Base-by-base conservation (phyloP, 2,329 filamentous ascomycete genomes). In the Colletotrichum sp. region DNA sequence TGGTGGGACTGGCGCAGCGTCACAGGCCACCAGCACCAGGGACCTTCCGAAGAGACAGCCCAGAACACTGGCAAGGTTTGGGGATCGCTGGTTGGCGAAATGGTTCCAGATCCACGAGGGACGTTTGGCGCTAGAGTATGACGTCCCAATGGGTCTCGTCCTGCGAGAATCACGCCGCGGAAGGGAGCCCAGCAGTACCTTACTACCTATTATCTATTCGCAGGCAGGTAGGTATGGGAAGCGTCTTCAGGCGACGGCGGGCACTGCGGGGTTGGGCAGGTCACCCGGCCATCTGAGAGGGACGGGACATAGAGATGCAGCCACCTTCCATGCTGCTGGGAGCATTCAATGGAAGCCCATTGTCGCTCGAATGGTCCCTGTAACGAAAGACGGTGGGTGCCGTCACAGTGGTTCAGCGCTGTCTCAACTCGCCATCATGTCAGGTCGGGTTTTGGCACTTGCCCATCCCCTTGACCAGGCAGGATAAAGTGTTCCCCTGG, bases 61-160 rank as follows among this genome's bases (percentile, higher is more conserved):
- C 26, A 34, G 60, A 36, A 36, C 60, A 15, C 28, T 24, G 32
- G 32, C 30, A n/a, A 60, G 63, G 52, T 71, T 63, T 67, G 30
- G 36, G 59, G 44, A 28, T 21, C n/a, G 18, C 26, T 59, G 69
- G 69, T 76, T 73, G 73, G 70, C 59, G 59, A 70, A 68, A 30
- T 68, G 59, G 73, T 69, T 59, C 73, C 26, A 73, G 70, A 69
- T 60, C 44, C 73, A 62, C 39, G 44, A 73, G 68, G 55, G 59
- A 60, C 44, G 70, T 76, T 76, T 73, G 70, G 49, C 70, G 70
- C 73, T 76, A 76, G 57, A 68, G 57, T 32, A 76, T 76, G 64
- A 68, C 73, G 73, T 73, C 73, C 64, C 64, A 73, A 73, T 68
- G 44, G 63, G 24, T 75, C 60, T 36, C 16, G 13, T 34, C 10